Evolutionary conservation across 495 filamentous ascomycete genomes (phyloP), one percentile per base, ranked within the genome.

Genomic region (Pseudevernia furfuracea): DNA sequence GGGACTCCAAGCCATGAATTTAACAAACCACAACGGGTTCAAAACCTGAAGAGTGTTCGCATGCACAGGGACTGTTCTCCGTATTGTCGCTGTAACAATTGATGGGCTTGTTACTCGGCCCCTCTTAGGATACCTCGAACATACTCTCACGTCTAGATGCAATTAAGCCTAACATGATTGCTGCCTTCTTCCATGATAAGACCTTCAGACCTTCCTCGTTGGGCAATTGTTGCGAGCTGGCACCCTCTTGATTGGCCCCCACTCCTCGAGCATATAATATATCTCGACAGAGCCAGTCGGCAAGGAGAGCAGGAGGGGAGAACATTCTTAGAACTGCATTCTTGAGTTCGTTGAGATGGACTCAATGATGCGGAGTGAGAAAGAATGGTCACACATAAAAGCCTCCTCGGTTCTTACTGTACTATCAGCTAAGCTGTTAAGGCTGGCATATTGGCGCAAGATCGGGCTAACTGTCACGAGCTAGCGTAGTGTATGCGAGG

Each of bases 121-220:
- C 10, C 49, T 12, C 25, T 32, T 14, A 30, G 14, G 44, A 48
- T 6, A 25, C n/a, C 9, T 25, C n/a, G 44, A 4, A 4, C 17
- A 43, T 2, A 9, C 19, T 4, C 2, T 19, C 4, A 43, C 17
- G n/a, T n/a, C n/a, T n/a, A n/a, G n/a, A n/a, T n/a, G n/a, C n/a
- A n/a, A 43, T 14, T 43, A 21, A 48, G 2, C 6, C 9, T 4
- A 12, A 23, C 10, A 2, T 4, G 28, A 53, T 7, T 32, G 10
- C 4, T 53, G n/a, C n/a, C 1, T 25, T 28, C 46, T 49, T 49
- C 46, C 49, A 9, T 30, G 3, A 3, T 8, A 25, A 53, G 49
- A 53, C 49, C 49, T 53, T 53, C 49, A 53, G 49, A 53, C 49
- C 49, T 53, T 53, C 49, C 49, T 53, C 5, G 28, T 32, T 14